These are phyloP conservation scores for Apiotrichum akiyoshidainum DNA, from an alignment of 1,284 basidiomycete genomes.

Conservation along the genomic window DNA sequence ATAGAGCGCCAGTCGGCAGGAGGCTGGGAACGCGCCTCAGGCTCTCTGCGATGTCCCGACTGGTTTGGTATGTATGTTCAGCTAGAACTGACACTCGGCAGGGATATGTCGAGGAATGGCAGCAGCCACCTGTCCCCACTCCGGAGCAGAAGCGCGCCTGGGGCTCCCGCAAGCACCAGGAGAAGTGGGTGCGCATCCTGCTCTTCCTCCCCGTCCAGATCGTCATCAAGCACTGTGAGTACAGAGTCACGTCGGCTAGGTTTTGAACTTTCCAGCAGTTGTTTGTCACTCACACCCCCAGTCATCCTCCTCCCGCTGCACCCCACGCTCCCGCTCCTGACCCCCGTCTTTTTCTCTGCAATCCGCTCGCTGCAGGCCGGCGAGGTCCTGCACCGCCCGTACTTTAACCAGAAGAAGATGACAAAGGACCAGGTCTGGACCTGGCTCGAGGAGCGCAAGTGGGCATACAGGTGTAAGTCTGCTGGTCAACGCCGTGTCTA, in stretches of 20 bases:
- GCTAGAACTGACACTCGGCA: slow-evolving; percentile 21
- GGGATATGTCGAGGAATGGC: slow-evolving; percentile 83
- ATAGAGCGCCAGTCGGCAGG: too few species aligned
- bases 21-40: too few species aligned
- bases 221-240: slow-evolving; percentile 56
- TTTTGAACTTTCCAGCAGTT: too few species aligned
- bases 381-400: slow-evolving; percentile 67
- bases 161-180: slow-evolving; percentile 22
- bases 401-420: slow-evolving; percentile 80
- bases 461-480: slow-evolving; percentile 69
- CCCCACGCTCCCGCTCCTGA: slow-evolving; percentile 66
- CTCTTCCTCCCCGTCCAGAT: slow-evolving; percentile 58
- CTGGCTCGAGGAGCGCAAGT: slow-evolving; percentile 81
- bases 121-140: slow-evolving; percentile 59
- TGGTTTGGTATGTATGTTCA: neutral
- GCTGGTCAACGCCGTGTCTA: neutral
- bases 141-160: slow-evolving; percentile 23
- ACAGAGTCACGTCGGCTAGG: neutral
- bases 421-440: slow-evolving; percentile 61
- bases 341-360: slow-evolving; percentile 62
- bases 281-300: slow-evolving; percentile 51
- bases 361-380: slow-evolving; percentile 68
- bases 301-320: slow-evolving; percentile 65
- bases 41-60: too few species aligned
- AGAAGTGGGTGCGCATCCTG: slow-evolving; percentile 50